Evolutionary conservation across 352 stramenopile genomes (phyloP).

Genomic region (Pythium myriotylum): DNA sequence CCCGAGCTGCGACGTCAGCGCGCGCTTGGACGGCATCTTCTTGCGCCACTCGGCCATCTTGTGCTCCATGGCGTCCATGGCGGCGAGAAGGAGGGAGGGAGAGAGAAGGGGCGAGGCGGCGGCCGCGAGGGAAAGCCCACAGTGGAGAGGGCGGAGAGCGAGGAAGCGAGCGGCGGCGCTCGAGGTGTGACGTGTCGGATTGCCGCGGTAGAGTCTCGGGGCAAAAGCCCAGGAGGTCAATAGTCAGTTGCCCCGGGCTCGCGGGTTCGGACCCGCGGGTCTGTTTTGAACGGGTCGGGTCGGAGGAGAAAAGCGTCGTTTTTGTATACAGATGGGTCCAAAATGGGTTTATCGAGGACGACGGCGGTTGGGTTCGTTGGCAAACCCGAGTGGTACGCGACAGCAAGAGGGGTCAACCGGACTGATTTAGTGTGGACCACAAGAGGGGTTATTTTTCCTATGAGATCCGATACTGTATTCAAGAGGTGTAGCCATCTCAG

Average conservation of each 20-base stretch:
- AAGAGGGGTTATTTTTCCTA: neutral
- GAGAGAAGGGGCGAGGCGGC: constrained; percentile 1
- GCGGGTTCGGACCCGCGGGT: neutral
- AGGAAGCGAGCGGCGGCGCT: neutral
- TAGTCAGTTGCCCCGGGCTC: constrained; percentile 4
- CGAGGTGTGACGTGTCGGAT: constrained; percentile 3
- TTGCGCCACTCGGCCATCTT: constrained; percentile 69
- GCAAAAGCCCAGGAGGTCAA: neutral
- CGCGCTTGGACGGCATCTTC: constrained; percentile 76
- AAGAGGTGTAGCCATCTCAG: constrained; percentile 8
- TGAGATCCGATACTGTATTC: neutral
- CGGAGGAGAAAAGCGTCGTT: too few relatives aligned
- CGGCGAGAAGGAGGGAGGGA: neutral
- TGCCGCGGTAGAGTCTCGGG: neutral
- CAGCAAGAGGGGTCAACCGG: neutral
- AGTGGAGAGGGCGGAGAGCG: neutral
- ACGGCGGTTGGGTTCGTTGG: too few relatives aligned
- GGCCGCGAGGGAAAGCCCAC: neutral
- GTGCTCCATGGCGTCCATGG: constrained; percentile 58
- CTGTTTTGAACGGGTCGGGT: neutral
- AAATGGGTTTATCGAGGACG: too few relatives aligned
- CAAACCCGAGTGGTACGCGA: constrained; percentile 5
- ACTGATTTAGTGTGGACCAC: constrained; percentile 11
- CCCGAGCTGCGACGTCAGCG: constrained; percentile 58
- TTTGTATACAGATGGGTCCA: too few relatives aligned